Percentiles rank a stretch among this genome's conserved stretches.
phyloP scores from a whole-genome alignment of 306 rosid genomes.

The Acacia confusa region DNA sequence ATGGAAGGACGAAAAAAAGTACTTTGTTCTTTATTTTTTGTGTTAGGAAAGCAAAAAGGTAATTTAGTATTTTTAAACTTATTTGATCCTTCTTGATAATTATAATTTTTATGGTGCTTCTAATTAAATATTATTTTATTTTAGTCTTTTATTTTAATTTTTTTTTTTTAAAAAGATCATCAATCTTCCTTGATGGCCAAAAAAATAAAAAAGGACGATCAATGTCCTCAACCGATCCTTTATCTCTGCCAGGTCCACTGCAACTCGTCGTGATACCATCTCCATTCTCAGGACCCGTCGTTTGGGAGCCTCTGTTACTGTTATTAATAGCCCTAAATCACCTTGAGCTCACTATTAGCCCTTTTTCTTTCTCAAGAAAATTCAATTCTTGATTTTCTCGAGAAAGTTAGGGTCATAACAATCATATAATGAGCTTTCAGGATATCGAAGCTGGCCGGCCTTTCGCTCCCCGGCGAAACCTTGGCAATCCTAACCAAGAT shows the following conservation, averaged over 20 bases:
- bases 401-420: constrained; percentile 33
- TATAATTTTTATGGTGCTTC: too few relatives aligned
- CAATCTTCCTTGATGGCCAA: not conserved
- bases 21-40: too few relatives aligned
- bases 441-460: constrained; percentile 80
- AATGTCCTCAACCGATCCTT: not conserved
- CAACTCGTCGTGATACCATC: constrained; percentile 1
- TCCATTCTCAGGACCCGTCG: constrained; percentile 26
- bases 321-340: constrained; percentile 27
- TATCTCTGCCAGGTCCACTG: not conserved
- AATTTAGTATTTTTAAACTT: too few relatives aligned
- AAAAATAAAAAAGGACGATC: not conserved
- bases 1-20: too few relatives aligned
- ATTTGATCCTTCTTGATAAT: too few relatives aligned
- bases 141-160: too few relatives aligned
- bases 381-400: constrained; percentile 36
- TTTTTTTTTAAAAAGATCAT: too few relatives aligned
- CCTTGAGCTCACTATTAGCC: constrained; percentile 17
- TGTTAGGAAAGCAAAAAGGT: too few relatives aligned
- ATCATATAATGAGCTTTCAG: constrained; percentile 72
- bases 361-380: constrained; percentile 29
- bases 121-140: too few relatives aligned
- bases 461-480: constrained; percentile 60
- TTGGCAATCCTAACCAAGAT: constrained; percentile 62
- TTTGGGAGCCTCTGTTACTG: constrained; percentile 24